Evolutionary conservation across 306 rosid genomes (phyloP).

Genomic region (Trichosanthes cucumerina): DNA sequence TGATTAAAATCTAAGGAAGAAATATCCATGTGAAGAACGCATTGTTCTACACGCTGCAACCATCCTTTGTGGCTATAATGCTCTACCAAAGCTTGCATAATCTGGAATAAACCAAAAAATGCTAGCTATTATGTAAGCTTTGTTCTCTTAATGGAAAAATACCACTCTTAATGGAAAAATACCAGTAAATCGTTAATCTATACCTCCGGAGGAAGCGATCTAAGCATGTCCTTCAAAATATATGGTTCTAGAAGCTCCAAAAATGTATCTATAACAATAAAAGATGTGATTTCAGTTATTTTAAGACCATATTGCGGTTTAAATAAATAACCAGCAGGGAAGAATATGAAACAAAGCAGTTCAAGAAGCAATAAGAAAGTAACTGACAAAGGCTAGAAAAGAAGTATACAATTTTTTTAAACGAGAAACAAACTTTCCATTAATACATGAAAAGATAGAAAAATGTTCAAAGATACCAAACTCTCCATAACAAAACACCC

Average conservation of each 20-base stretch:
- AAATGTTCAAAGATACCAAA: no score
- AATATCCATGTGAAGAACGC: slow-evolving; percentile 99
- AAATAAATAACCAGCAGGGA: background rate
- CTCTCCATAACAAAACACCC: no score
- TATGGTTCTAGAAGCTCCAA: slow-evolving; percentile 98
- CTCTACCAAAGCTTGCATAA: slow-evolving; percentile 97
- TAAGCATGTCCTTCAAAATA: slow-evolving; percentile 91
- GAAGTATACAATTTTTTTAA: no score
- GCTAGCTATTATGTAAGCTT: slow-evolving; percentile 10
- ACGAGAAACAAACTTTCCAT: no score
- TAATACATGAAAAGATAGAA: no score
- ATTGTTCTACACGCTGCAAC: slow-evolving; percentile 90
- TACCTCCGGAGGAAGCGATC: slow-evolving; percentile 99
- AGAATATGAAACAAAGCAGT: background rate
- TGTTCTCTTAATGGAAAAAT: slow-evolving; percentile 14
- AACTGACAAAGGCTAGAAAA: background rate
- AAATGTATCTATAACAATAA: slow-evolving; percentile 56
- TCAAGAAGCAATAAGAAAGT: background rate
- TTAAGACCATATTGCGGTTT: background rate
- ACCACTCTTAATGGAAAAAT: slow-evolving; percentile 16
- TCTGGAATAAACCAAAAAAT: slow-evolving; percentile 31
- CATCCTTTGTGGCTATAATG: slow-evolving; percentile 85
- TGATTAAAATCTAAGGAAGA: slow-evolving; percentile 97
- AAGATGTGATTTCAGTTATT: slow-evolving; percentile 2
- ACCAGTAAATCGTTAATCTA: slow-evolving; percentile 17